Conservation (phyloP, 1,139 yeast species). For the Geotrichum klebahnii region DNA sequence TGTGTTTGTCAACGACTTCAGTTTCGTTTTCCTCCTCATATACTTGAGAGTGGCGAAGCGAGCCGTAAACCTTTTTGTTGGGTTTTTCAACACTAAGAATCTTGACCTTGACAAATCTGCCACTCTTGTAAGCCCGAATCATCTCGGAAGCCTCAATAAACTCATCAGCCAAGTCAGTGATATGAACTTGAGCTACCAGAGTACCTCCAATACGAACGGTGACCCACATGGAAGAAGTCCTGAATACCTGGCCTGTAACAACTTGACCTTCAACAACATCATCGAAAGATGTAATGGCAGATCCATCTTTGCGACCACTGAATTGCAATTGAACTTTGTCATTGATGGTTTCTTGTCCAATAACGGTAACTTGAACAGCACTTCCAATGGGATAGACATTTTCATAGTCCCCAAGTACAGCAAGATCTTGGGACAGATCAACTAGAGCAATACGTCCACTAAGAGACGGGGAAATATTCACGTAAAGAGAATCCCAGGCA, state of each 20-base stretch:
- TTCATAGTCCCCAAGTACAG: slow-evolving; percentile 45
- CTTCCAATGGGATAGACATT: slow-evolving; percentile 64
- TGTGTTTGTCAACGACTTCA: slow-evolving; percentile 51
- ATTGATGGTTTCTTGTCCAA: slow-evolving; percentile 52
- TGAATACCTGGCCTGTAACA: slow-evolving; percentile 64
- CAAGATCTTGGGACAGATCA: slow-evolving; percentile 59
- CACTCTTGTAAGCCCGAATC: slow-evolving; percentile 40
- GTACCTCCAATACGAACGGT: slow-evolving; percentile 60
- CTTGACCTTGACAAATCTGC: slow-evolving; percentile 49
- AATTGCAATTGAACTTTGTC: slow-evolving; percentile 45
- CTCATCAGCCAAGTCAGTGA: slow-evolving; percentile 76
- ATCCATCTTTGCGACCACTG: slow-evolving; percentile 43
- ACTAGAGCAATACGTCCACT: slow-evolving; percentile 65
- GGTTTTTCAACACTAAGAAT: slow-evolving; percentile 55
- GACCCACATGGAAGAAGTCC: slow-evolving; percentile 58
- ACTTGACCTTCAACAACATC: slow-evolving; percentile 45
- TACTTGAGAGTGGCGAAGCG: slow-evolving; percentile 49
- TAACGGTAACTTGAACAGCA: slow-evolving; percentile 59
- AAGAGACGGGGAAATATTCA: slow-evolving; percentile 62
- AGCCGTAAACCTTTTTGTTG: slow-evolving; percentile 56
- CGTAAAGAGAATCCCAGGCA: slow-evolving; percentile 58
- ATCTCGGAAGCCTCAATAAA: slow-evolving; percentile 42
- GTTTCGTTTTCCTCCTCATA: slow-evolving; percentile 32
- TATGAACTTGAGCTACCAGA: slow-evolving; percentile 54
- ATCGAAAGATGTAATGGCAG: slow-evolving; percentile 5